Conservation (phyloP, 1,284 basidiomycete genomes). For the Trametes versicolor region DNA sequence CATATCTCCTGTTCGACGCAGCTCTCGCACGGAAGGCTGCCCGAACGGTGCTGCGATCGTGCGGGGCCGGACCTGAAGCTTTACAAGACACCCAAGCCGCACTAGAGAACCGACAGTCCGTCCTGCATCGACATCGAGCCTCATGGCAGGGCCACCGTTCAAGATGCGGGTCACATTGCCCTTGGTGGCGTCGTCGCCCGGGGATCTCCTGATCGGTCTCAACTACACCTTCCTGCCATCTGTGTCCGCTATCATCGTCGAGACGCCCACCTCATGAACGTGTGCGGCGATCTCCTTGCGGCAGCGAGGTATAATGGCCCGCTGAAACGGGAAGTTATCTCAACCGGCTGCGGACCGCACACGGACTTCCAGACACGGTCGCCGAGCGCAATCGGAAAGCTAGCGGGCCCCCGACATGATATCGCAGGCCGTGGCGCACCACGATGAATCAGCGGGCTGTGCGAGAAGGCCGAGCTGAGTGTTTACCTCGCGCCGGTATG, state of each 20-base stretch:
- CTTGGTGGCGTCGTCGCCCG: slow-evolving; percentile 7
- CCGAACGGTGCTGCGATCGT: background rate
- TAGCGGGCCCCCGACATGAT: slow-evolving; percentile 10
- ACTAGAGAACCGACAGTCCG: background rate
- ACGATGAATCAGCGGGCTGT: slow-evolving; percentile 16
- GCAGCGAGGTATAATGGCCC: background rate
- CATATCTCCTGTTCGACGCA: background rate
- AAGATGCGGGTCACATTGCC: slow-evolving; percentile 14
- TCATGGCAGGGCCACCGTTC: slow-evolving; percentile 1
- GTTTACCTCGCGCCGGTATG: slow-evolving; percentile 8
- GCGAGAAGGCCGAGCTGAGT: slow-evolving; percentile 3
- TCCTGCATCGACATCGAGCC: background rate
- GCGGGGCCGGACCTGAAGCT: background rate
- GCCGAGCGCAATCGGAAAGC: slow-evolving; percentile 12
- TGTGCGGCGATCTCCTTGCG: slow-evolving; percentile 19
- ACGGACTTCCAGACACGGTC: slow-evolving; percentile 6
- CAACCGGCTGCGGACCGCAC: slow-evolving; percentile 12
- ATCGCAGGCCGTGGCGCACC: background rate
- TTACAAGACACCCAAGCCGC: background rate
- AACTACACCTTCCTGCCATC: slow-evolving; percentile 3
- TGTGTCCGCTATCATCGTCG: slow-evolving; percentile 3
- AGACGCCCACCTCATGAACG: slow-evolving; percentile 6
- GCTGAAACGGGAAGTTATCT: slow-evolving; percentile 1
- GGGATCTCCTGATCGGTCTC: slow-evolving; percentile 20
- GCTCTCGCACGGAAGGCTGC: background rate